A percentile compares a stretch with the other conserved stretches of the same genome.
Evolutionary conservation across 2,329 filamentous ascomycete species (phyloP).

Genomic region (Xylaria hypoxylon): DNA sequence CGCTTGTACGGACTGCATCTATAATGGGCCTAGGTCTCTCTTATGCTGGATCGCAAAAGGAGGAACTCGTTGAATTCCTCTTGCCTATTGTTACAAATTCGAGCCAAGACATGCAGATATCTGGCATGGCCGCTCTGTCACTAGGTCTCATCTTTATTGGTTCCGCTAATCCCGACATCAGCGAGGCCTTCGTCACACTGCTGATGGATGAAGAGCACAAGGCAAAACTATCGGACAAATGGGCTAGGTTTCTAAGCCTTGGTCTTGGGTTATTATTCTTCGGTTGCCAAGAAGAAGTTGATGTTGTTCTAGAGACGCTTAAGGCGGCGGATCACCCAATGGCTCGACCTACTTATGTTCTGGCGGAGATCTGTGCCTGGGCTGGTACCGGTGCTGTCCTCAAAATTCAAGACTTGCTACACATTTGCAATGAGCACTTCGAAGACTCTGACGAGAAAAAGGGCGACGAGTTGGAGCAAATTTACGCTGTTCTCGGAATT

Average conservation of each 20-base stretch:
- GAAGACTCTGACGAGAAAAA: constrained; percentile 96
- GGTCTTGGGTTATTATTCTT: constrained; percentile 95
- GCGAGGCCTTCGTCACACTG: constrained; percentile 90
- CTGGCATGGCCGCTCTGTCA: constrained; percentile 93
- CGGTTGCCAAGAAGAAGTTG: constrained; percentile 97
- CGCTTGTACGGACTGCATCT: constrained; percentile 80
- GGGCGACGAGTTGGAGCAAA: constrained; percentile 93
- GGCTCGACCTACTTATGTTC: constrained; percentile 92
- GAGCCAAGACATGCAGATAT: constrained; percentile 90
- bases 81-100: constrained; percentile 89
- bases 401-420: constrained; percentile 95
- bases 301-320: constrained; percentile 94
- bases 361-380: constrained; percentile 98
- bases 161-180: constrained; percentile 89
- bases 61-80: constrained; percentile 85
- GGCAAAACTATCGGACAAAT: constrained; percentile 94
- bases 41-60: constrained; percentile 94
- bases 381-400: constrained; percentile 96
- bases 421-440: constrained; percentile 97
- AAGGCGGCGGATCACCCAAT: constrained; percentile 98
- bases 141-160: constrained; percentile 93
- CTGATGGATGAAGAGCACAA: constrained; percentile 93
- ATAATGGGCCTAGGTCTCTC: constrained; percentile 97
- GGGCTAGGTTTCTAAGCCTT: constrained; percentile 95
- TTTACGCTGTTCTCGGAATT: constrained; percentile 94